Conservation (phyloP, 345 rosid genomes). For the Hirschfeldia incana region DNA sequence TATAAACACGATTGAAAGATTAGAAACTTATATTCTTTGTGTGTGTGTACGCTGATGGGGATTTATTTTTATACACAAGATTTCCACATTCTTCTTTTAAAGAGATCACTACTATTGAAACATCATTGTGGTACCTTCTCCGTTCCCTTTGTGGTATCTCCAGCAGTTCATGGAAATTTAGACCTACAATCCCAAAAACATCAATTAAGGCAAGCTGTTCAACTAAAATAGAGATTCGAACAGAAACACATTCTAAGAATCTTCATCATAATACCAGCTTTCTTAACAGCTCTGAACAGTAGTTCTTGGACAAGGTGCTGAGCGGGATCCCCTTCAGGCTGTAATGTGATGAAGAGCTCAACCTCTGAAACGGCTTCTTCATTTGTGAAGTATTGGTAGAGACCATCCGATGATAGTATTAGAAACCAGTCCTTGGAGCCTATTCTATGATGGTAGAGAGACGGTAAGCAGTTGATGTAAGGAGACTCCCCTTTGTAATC, state of each 20-base stretch:
- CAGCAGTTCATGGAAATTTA: constrained; percentile 82
- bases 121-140: constrained; percentile 87
- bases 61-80: constrained; percentile 70
- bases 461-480: background rate
- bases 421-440: background rate
- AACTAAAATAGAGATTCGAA: background rate
- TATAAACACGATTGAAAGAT: constrained; percentile 5
- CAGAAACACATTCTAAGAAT: background rate
- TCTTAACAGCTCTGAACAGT: constrained; percentile 2
- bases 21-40: background rate
- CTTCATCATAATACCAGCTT: background rate
- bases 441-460: background rate
- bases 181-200: constrained; percentile 50
- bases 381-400: constrained; percentile 1
- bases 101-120: constrained; percentile 84
- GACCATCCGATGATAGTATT: constrained; percentile 3
- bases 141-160: constrained; percentile 97
- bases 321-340: constrained; percentile 4
- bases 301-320: constrained; percentile 7
- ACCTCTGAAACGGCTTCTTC: constrained; percentile 7
- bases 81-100: constrained; percentile 94
- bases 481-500: constrained; percentile 4
- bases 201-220: background rate
- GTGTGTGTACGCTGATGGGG: background rate
- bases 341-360: background rate